phyloP scores from a whole-genome alignment of 2,329 filamentous ascomycete genomes.

The Penicillium sp. region DNA sequence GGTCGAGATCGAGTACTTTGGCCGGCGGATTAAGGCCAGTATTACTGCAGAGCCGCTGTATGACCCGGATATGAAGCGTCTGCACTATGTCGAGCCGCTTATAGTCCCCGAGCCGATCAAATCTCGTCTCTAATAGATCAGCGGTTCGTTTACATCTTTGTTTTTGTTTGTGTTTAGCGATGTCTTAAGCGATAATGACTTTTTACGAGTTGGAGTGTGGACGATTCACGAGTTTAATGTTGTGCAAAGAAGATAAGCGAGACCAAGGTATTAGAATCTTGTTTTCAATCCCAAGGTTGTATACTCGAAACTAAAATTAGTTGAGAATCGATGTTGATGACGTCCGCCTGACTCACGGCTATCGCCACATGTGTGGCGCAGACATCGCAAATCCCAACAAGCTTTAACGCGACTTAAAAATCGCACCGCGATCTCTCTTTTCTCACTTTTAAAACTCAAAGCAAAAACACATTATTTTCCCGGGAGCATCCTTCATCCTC shows the following conservation, averaged over 20 bases:
- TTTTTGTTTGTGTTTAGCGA: neutral
- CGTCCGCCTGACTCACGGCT: constrained; percentile 5
- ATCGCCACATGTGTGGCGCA: constrained; percentile 9
- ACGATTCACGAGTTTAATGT: neutral
- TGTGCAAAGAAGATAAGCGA: neutral
- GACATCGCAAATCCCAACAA: neutral
- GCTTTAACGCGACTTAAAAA: neutral
- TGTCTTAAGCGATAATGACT: neutral
- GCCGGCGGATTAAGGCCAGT: constrained; percentile 51
- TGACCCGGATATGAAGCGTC: constrained; percentile 40
- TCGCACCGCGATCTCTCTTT: neutral
- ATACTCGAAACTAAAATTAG: neutral
- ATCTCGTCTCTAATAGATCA: constrained; percentile 13
- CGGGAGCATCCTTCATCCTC: neutral
- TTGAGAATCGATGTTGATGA: neutral
- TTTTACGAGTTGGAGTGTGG: neutral
- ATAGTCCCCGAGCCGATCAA: constrained; percentile 8
- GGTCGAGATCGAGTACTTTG: constrained; percentile 62
- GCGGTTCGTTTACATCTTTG: neutral
- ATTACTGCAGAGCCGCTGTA: constrained; percentile 50
- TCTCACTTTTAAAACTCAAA: neutral
- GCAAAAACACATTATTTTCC: neutral
- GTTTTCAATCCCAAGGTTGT: neutral
- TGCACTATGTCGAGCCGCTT: constrained; percentile 24
- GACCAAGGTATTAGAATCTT: neutral